Percentiles rank a stretch among this genome's conserved stretches.
Evolutionary conservation across 1,284 basidiomycete species (phyloP).

Genomic region (Rhizopogon parksii): DNA sequence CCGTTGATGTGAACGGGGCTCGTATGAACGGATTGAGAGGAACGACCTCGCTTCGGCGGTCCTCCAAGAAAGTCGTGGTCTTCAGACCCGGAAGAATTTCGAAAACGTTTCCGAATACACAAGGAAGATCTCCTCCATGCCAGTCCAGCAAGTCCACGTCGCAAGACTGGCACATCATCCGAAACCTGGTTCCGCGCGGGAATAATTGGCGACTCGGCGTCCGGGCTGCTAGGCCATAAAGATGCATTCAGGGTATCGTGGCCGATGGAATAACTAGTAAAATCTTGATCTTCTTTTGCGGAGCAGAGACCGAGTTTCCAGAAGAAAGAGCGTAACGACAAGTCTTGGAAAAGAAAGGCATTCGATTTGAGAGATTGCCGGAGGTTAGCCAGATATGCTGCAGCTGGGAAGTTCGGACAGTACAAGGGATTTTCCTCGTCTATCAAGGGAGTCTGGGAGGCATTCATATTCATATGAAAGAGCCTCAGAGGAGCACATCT

Average conservation of each 20-base stretch:
- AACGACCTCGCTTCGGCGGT: not conserved
- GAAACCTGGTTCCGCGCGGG: conserved; percentile 1
- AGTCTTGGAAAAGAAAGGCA: conserved; percentile 2
- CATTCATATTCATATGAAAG: conserved; percentile 3
- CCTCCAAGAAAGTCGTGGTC: not conserved
- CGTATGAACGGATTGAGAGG: not conserved
- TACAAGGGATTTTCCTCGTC: conserved; percentile 16
- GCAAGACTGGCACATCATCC: not conserved
- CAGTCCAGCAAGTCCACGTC: not conserved
- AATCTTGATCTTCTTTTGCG: not conserved
- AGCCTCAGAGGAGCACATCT: not conserved
- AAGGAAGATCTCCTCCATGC: not conserved
- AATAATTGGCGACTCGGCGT: not conserved
- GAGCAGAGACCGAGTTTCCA: conserved; percentile 2
- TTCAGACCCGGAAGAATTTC: not conserved
- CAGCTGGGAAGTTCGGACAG: conserved; percentile 8
- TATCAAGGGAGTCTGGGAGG: conserved; percentile 5
- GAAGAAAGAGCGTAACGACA: conserved; percentile 1
- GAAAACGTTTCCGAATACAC: not conserved
- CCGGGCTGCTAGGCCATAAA: not conserved
- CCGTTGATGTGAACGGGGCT: not conserved
- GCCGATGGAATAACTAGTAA: not conserved
- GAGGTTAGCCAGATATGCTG: conserved; percentile 7
- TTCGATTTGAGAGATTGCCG: conserved; percentile 5
- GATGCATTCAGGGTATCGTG: not conserved